phyloP scores from a whole-genome alignment of 345 rosid genomes.

The Draba incana region DNA sequence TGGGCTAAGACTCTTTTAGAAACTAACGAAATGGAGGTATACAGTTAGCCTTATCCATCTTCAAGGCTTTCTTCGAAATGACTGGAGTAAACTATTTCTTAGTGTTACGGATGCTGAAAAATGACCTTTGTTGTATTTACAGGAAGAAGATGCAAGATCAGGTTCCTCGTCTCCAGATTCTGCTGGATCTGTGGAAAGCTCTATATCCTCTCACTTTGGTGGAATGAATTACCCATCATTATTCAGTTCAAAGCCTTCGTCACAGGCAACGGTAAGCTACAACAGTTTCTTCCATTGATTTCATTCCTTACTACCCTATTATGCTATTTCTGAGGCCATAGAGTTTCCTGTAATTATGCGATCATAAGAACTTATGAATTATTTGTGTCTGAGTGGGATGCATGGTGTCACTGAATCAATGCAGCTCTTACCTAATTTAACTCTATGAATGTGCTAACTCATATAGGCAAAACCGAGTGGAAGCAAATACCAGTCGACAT shows the following conservation, averaged over 20 bases:
- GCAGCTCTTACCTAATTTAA: conserved; percentile 13
- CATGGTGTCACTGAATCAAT: not conserved
- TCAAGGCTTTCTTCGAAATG: conserved; percentile 7
- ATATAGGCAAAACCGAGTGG: conserved; percentile 66
- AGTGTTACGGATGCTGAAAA: conserved; percentile 23
- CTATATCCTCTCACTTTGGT: conserved; percentile 97
- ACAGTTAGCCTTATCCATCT: conserved; percentile 8
- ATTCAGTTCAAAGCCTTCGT: conserved; percentile 85
- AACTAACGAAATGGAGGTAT: conserved; percentile 80
- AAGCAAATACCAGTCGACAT: conserved; percentile 58
- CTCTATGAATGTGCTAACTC: conserved; percentile 18
- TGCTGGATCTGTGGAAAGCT: conserved; percentile 90
- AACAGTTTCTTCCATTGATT: conserved; percentile 15
- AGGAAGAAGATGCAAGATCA: conserved; percentile 96
- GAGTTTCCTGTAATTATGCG: conserved; percentile 8
- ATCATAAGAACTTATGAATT: conserved; percentile 4
- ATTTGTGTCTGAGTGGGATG: conserved; percentile 10
- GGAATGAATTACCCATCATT: conserved; percentile 97
- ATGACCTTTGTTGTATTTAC: conserved; percentile 35
- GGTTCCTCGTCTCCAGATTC: conserved; percentile 98
- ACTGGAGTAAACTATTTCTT: conserved; percentile 6
- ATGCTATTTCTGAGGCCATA: conserved; percentile 13
- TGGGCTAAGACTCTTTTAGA: conserved; percentile 99
- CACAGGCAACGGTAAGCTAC: conserved; percentile 64
- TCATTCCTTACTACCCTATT: conserved; percentile 14